Base-by-base conservation (phyloP, 352 stramenopile genomes). In the Phytopythium montanum region DNA sequence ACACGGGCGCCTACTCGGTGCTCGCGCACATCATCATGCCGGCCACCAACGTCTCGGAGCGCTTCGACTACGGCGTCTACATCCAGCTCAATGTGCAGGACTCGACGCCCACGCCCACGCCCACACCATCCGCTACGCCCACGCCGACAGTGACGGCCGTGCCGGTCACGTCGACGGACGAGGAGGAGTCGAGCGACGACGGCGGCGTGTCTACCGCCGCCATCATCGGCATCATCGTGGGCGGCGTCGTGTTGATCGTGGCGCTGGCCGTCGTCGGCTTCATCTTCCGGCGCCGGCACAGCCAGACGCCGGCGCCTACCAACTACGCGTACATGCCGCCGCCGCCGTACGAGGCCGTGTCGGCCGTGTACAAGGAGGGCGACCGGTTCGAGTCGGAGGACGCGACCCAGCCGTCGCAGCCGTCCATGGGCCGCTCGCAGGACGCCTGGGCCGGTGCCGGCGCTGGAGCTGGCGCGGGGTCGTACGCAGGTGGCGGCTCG, bases 21-120 rank as follows among this genome's bases (percentile, higher is more conserved):
- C 62, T 87, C n/a, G 76, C 76, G 16, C 76, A 87, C 44, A 81
- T 87, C 53, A 81, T 87, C 52, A 72, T 85, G 63, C 73, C 77
- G 2, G 75, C 77, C 29, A 65, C 66, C 26, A 85, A 85, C 48
- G 60, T 58, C 23, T 79, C 73, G 2, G 61, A 62, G 54, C 75
- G 78, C 31, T 85, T 81, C 34, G 75, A 79, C 29, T 85, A 70
- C 52, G 75, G 63, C 14, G 75, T 85, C 28, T 85, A 83, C 62
- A 28, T 65, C 1, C 41, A 79, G 59, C 66, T 83, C 41, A 68
- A 66, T 8, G 73, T 82, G 34, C 62, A 68, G 18, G 59, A 81
- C 23, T 55, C 62, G 10, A 68, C 55, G 25, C 57, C 63, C 21
- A 75, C 66, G 23, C 70, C 70, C 3, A 45, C 54, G 16, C 64